Conservation (phyloP, 257 asterid species). For the Scutellaria baicalensis region DNA sequence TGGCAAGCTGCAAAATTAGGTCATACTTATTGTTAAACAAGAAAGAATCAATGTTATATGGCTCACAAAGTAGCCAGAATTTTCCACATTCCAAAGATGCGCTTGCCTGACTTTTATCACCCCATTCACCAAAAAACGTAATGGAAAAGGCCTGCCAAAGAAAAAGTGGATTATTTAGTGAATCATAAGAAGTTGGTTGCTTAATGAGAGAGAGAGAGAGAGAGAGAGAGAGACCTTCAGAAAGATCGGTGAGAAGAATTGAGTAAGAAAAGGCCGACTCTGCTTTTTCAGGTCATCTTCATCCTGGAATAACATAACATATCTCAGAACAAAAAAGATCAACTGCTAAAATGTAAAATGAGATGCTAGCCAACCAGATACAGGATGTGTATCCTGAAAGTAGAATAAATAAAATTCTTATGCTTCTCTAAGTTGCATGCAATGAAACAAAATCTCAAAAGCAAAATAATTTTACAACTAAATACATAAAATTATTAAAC, state of each 20-base stretch:
- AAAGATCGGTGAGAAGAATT: slow-evolving; percentile 79
- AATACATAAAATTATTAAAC: too few species aligned
- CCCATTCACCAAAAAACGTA: slow-evolving; percentile 95
- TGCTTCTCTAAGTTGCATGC: too few species aligned
- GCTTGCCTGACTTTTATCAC: slow-evolving; percentile 85
- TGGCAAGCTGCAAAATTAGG: slow-evolving; percentile 57
- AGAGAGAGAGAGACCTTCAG: slow-evolving; percentile 41
- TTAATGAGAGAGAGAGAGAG: neutral
- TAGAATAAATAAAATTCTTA: too few species aligned
- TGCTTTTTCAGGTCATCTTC: slow-evolving; percentile 62
- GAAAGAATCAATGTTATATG: slow-evolving; percentile 1
- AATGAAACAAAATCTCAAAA: too few species aligned
- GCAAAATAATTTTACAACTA: too few species aligned
- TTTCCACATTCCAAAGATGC: neutral
- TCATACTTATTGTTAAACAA: neutral
- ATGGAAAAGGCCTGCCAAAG: slow-evolving; percentile 76
- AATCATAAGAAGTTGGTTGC: slow-evolving; percentile 4
- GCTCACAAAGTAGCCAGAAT: neutral
- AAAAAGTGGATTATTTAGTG: neutral
- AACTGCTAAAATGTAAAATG: too few species aligned
- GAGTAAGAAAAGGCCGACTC: slow-evolving; percentile 58
- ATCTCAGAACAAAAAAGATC: too few species aligned
- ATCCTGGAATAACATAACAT: slow-evolving; percentile 33
- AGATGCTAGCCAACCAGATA: too few species aligned
- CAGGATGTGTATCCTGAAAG: too few species aligned